Evolutionary conservation across 306 rosid genomes (phyloP).

Genomic region (Dryas drummondii): DNA sequence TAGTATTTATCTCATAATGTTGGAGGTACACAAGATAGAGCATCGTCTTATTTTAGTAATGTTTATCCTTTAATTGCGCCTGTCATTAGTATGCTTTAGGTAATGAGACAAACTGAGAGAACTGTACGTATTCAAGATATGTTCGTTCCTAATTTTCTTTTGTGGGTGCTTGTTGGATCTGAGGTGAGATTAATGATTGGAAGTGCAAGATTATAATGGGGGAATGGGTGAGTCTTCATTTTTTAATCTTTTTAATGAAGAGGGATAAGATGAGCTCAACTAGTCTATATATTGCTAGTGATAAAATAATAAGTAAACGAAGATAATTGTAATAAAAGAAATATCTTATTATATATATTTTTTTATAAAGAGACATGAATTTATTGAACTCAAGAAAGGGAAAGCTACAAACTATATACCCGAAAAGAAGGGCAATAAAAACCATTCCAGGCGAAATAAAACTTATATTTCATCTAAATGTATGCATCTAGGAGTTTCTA

Average conservation of each 20-base stretch:
- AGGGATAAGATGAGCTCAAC: background rate
- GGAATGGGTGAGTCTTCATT: background rate
- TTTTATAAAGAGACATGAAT: too few species aligned
- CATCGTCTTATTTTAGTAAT: background rate
- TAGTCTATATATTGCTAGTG: too few species aligned
- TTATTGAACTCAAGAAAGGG: too few species aligned
- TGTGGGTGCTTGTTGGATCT: background rate
- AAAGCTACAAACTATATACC: too few species aligned
- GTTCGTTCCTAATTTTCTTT: background rate
- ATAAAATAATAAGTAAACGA: too few species aligned
- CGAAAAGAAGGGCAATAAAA: too few species aligned
- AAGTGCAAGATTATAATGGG: background rate
- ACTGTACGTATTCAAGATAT: background rate
- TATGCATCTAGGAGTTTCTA: too few species aligned
- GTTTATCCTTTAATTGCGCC: constrained; percentile 1
- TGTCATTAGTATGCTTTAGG: constrained; percentile 10
- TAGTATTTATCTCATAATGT: too few species aligned
- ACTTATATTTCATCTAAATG: too few species aligned
- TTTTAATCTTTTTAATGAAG: background rate
- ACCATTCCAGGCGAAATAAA: too few species aligned
- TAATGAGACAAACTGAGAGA: constrained; percentile 4
- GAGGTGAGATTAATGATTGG: background rate
- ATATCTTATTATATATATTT: too few species aligned
- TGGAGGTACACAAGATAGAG: background rate
- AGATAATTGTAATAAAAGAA: too few species aligned